Conservation (phyloP, 768 basidiomycete species). For the Tylopilus cervinicoccineus region DNA sequence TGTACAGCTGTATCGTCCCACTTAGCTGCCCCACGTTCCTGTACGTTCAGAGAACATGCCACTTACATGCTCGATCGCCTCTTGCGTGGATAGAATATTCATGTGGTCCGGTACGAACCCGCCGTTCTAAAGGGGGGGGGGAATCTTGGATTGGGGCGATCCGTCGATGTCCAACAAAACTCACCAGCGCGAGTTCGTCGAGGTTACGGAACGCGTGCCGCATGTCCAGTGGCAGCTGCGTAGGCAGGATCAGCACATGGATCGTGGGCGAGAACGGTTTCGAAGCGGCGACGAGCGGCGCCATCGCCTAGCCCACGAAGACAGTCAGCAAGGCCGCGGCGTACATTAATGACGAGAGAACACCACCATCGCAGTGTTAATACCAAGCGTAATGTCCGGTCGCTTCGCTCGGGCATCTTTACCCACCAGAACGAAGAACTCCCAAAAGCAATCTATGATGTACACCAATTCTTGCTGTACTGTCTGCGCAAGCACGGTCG, state of each 20-base stretch:
- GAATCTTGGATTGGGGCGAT: not conserved
- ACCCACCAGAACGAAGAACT: constrained; percentile 74
- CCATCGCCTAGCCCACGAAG: constrained; percentile 44
- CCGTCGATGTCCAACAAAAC: constrained; percentile 16
- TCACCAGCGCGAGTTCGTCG: constrained; percentile 58
- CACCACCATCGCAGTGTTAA: constrained; percentile 54
- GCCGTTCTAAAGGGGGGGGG: constrained; percentile 37
- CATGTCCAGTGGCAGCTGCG: constrained; percentile 70
- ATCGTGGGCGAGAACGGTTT: constrained; percentile 71
- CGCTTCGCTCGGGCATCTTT: constrained; percentile 58
- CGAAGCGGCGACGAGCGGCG: constrained; percentile 42
- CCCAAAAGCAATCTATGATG: constrained; percentile 74
- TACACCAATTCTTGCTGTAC: constrained; percentile 48
- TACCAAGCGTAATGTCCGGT: constrained; percentile 56
- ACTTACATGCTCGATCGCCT: constrained; percentile 58
- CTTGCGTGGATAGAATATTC: constrained; percentile 59
- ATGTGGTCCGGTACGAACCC: constrained; percentile 66
- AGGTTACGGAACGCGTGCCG: constrained; percentile 63
- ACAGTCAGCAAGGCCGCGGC: not conserved
- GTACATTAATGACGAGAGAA: not conserved
- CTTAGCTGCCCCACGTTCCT: not conserved
- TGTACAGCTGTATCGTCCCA: constrained; percentile 43
- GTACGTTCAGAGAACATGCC: not conserved
- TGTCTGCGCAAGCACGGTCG: constrained; percentile 39
- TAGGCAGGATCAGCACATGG: constrained; percentile 71